Conservation (phyloP, 768 basidiomycete species). For the Exsudoporus frostii region DNA sequence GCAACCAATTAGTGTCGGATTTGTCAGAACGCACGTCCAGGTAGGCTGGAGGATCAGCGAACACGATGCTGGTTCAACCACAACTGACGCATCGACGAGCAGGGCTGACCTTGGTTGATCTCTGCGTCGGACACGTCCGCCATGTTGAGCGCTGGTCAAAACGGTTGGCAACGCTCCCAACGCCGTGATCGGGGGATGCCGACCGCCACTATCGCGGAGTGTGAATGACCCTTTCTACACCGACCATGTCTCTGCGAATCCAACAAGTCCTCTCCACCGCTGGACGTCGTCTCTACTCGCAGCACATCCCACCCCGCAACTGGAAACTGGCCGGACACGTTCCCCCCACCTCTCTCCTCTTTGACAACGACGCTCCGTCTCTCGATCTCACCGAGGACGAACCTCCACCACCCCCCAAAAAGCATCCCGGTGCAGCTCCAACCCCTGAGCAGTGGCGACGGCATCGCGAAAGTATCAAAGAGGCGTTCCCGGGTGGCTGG, state of each 20-base stretch:
- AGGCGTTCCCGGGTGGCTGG: conserved; percentile 68
- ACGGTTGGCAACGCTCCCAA: neutral
- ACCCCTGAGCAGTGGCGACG: conserved; percentile 46
- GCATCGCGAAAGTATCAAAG: conserved; percentile 51
- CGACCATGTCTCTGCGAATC: conserved; percentile 19
- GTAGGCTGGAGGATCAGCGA: conserved; percentile 56
- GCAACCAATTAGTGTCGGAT: conserved; percentile 83
- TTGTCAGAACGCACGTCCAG: conserved; percentile 83
- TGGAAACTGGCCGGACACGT: conserved; percentile 32
- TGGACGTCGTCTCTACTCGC: conserved; percentile 27
- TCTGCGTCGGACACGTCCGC: conserved; percentile 75
- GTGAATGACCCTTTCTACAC: neutral
- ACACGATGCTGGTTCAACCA: conserved; percentile 16
- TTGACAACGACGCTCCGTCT: conserved; percentile 12
- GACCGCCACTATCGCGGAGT: conserved; percentile 20
- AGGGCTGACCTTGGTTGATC: conserved; percentile 64
- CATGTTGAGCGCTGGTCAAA: conserved; percentile 39
- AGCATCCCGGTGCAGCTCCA: conserved; percentile 14
- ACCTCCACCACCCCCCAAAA: conserved; percentile 24
- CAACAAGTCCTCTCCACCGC: conserved; percentile 2
- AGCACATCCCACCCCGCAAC: conserved; percentile 23
- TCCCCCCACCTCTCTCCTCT: conserved; percentile 30
- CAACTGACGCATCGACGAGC: neutral
- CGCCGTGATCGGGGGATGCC: conserved; percentile 21
- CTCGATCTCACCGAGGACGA: conserved; percentile 32